Evolutionary conservation across 2,329 filamentous ascomycete species (phyloP), one percentile per base, ranked within the genome.

Genomic region (Tolypocladium cylindrosporum): DNA sequence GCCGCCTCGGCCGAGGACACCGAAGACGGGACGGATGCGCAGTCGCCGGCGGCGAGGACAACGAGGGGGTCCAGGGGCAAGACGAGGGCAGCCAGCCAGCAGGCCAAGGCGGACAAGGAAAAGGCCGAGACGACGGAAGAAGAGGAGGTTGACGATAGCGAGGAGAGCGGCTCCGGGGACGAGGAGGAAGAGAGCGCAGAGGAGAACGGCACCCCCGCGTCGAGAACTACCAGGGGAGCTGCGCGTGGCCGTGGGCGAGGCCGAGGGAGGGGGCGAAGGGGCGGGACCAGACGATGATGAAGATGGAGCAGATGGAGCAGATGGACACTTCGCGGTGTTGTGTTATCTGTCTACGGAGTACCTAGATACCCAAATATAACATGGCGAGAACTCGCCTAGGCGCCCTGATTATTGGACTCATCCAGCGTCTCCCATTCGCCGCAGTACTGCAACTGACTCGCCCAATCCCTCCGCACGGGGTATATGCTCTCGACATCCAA

Each of bases 1-100:
- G 72, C 70, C 10, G 68, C 72, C n/a, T 77, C 78, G 14, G 74
- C 76, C 6, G 78, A 80, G 13, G 79, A 79, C 57, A 80, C 75
- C 14, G 71, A 79, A 64, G 74, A 80, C 55, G 69, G 72, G 61
- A 72, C 77, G 56, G 76, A 77, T 61, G 65, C 72, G 43, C 63
- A 66, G 51, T 71, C 74, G 56, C 71, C 71, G 6, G 62, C 62
- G 5, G 57, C 63, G 21, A 76, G 72, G 63, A 68, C 74, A 24
- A 75, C 74, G 11, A 73, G 78, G 58, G 72, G 73, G n/a, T 69
- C 72, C 1, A 67, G 77, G 58, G 72, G 77, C 59, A 71, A 74
- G 61, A 77, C 77, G 63, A 74, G 77, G 53, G 74, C 72, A 0
- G 72, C 72, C 14, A 75, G 73, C 31, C 75, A 76, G 50, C 59